Evolutionary conservation across 345 rosid species (phyloP), one percentile per base, ranked within the genome.

Genomic region (Gossypium raimondii): DNA sequence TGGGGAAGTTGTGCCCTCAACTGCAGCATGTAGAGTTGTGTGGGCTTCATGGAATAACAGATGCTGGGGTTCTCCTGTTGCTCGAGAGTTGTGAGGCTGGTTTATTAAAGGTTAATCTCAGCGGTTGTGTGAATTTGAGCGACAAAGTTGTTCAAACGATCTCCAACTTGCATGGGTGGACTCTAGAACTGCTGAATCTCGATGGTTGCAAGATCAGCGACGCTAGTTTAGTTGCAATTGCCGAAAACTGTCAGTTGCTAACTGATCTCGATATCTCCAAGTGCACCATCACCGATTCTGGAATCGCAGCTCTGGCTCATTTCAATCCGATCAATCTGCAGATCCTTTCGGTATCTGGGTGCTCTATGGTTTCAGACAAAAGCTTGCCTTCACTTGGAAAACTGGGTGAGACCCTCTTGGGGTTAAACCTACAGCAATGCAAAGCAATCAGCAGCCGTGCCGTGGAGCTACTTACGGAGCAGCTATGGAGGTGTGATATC

Each of bases 401-500:
- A 75, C 67, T 95, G 78, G 97, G 97, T 67, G 75, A 82, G 59
- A 86, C 94, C 53, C 81, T 95, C 25, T 56, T 87, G 71, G 99
- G 99, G 22, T 81, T 95, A 81, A 91, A 93, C 65, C 86, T 95
- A 65, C 90, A 90, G 81, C 85, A 83, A 62, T 95, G 99, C 88
- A 89, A 81, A 14, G 82, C 86, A 67, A 82, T 95, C 63, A 89
- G 89, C 80, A 65, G 63, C 78, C 73, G 79, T 61, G 79, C 88
- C 2, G 76, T 89, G 12, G 89, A 85, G 67, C 62, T 84, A 64
- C 93, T 95, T 47, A 80, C 84, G 67, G 90, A 89, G 75, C 84
- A 79, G 57, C 82, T 93, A 59, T 93, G 93, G 93, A 88, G 86
- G 79, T 95, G 97, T 24, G 97, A 95, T 72, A 86, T 93, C 86